These are phyloP conservation scores for Ensete glaucum DNA, from an alignment of 176 grass and related monocot genomes.

Conservation along the genomic window DNA sequence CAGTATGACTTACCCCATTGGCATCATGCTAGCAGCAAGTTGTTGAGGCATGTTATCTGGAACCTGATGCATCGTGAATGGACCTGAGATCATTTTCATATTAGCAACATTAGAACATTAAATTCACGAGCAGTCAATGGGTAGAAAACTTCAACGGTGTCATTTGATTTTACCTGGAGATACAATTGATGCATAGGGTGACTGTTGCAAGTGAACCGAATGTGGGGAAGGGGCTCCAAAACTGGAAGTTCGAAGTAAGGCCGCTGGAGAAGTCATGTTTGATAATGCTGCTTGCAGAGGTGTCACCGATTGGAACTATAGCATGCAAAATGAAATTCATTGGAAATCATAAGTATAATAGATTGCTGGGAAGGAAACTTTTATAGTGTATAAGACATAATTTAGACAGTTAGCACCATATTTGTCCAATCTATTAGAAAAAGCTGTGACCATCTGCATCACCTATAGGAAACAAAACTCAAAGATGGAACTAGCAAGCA, in stretches of 20 bases:
- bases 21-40: conserved; percentile 42
- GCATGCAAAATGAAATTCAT: conserved; percentile 23
- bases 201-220: conserved; percentile 40
- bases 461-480: no score
- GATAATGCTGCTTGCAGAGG: conserved; percentile 29
- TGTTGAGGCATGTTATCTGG: conserved; percentile 49
- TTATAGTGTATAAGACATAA: neutral
- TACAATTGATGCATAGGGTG: conserved; percentile 38
- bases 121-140: neutral
- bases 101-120: conserved; percentile 5
- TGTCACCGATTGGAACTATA: conserved; percentile 39
- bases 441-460: no score
- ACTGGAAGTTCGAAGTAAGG: conserved; percentile 46
- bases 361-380: conserved; percentile 1
- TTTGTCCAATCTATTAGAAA: no score
- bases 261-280: conserved; percentile 24
- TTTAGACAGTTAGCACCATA: no score
- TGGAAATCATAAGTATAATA: conserved; percentile 5
- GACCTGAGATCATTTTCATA: conserved; percentile 37
- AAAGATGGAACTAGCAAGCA: no score
- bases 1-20: conserved; percentile 28
- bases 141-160: conserved; percentile 3
- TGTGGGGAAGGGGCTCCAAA: conserved; percentile 36
- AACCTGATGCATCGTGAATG: conserved; percentile 64
- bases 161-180: conserved; percentile 57